Base-by-base conservation (phyloP, 768 basidiomycete species). In the Kwoniella botswanensis region DNA sequence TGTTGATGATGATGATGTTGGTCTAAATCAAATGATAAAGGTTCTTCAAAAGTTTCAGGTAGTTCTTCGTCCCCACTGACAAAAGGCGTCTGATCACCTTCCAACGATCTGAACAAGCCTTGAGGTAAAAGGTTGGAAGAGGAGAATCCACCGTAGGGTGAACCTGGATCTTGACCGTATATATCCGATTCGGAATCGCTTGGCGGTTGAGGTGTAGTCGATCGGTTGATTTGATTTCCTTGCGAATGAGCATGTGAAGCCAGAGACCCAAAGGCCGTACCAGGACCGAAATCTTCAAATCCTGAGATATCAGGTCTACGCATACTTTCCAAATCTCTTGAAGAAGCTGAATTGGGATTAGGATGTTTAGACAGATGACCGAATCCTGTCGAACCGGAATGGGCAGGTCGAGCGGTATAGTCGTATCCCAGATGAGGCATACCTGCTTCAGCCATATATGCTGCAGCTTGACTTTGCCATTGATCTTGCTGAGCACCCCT, bases 251-350 rank as follows among this genome's bases (percentile, higher is more conserved):
- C 59, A 35, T 35, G 35, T 17, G 67, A 17, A 26, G 42, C n/a
- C 21, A 17, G 70, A 24, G 50, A 29, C 11, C 46, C 62, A 12
- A 57, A 29, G 1, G 76, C 71, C 2, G 76, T 69, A 6, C 78
- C 73, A 15, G 83, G 82, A 26, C 82, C 82, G 67, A 83, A 83
- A 61, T 82, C 82, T 63, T 84, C 82, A 67, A 82, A 84, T 1
- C 82, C 82, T 58, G 75, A 68, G 12, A 84, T 61, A 67, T 84
- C 83, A 9, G 61, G n/a, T 44, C 68, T 43, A 58, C 72, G 54
- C 50, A 55, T 24, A 12, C 65, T 64, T n/a, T 29, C 58, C 29
- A 74, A 55, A 59, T 70, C 65, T 24, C 67, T 54, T 24, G 65
- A 61, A 26, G 71, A 72, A 59, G 41, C 58, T 11, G 68, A 64